Evolutionary conservation across 1,139 yeast species (phyloP), one percentile per base, ranked within the genome.

Genomic region (Diutina neorugosa): DNA sequence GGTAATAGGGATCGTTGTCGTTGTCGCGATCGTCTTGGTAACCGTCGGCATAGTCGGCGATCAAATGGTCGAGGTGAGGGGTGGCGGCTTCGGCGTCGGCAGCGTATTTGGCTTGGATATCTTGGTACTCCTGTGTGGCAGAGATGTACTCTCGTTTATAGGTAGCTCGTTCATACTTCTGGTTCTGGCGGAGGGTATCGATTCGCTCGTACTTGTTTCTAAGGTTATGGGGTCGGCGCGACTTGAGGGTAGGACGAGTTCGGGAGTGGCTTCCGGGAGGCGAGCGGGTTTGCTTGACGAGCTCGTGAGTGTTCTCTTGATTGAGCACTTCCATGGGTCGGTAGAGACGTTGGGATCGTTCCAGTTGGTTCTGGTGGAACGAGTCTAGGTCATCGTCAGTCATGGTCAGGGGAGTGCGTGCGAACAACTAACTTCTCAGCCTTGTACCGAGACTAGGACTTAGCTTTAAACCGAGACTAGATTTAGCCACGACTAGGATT

Each of bases 291-390:
- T 14, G 20, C 23, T 19, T 8, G 12, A 8, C 14, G 20, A 43
- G 20, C 18, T 43, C 48, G 9, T 23, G 34, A 2, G 48, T 44
- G 31, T 44, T 44, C 7, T 44, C 48, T 5, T 44, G 19, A 12
- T 44, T 44, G 19, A 44, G 31, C n/a, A 16, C 48, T 23, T 44
- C 48, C 48, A 44, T 44, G 12, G 48, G 48, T 12, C 48, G 48
- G 48, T 20, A 44, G 16, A 44, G 48, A 8, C 48, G 31, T n/a
- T 44, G 31, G 8, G 31, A 21, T 4, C 48, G 48, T n/a, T 44
- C 48, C 18, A 8, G 20, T 20, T 40, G 43, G 20, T 18, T 19
- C 37, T 31, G 37, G 37, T 31, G 37, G 37, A 31, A 31, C 37
- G 37, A n/a, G 37, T 31, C 37, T 31, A 31, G 37, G n/a, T 31